Evolutionary conservation across 1,284 basidiomycete genomes (phyloP).

Genomic region (Neonothopanus nambi): DNA sequence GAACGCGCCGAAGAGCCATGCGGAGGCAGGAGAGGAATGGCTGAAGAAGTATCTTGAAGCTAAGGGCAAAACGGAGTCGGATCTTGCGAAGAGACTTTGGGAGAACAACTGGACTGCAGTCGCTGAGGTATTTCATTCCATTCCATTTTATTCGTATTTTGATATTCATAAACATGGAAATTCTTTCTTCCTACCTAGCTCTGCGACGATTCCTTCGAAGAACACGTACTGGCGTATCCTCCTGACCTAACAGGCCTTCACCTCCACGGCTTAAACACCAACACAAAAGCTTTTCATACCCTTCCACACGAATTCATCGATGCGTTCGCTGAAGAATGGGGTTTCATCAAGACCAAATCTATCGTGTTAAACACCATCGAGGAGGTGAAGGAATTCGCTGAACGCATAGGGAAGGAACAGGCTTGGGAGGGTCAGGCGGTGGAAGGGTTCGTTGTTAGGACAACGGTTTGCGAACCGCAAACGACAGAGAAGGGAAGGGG

Average conservation of each 20-base stretch:
- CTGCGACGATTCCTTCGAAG: conserved; percentile 97
- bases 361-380: conserved; percentile 60
- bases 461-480: conserved; percentile 51
- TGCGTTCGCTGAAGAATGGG: conserved; percentile 86
- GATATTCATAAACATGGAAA: not conserved
- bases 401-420: conserved; percentile 67
- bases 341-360: conserved; percentile 84
- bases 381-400: conserved; percentile 76
- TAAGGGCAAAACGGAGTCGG: conserved; percentile 67
- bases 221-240: conserved; percentile 90
- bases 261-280: conserved; percentile 89
- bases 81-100: conserved; percentile 81
- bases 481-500: conserved; percentile 18
- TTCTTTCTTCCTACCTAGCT: conserved; percentile 52
- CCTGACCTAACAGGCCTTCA: conserved; percentile 88
- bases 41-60: conserved; percentile 69
- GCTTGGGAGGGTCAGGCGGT: conserved; percentile 85
- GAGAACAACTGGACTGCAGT: conserved; percentile 87
- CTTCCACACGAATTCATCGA: conserved; percentile 70
- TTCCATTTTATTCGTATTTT: not conserved
- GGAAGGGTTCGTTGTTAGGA: conserved; percentile 96
- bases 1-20: conserved; percentile 56
- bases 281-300: conserved; percentile 74
- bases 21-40: conserved; percentile 84
- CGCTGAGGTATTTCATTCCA: conserved; percentile 65